Base-by-base conservation (phyloP, 495 filamentous ascomycete genomes). In the Penicillium salamii region DNA sequence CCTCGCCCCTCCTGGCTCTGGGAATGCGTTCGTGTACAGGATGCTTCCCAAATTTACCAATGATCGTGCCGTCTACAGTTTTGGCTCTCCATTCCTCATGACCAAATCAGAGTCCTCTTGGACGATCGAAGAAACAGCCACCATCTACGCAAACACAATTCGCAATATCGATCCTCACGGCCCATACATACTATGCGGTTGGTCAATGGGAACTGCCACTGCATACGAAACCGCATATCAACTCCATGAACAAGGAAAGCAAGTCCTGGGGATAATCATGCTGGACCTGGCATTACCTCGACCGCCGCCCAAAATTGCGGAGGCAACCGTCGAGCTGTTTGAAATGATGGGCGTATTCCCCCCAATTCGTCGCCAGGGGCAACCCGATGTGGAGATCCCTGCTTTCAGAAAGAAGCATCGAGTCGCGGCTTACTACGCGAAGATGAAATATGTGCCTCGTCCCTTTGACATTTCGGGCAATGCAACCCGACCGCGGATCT, bases 331-430 rank as follows among this genome's bases (percentile, higher is more conserved):
- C 28, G 46, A 55, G 31, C 24, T 50, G 12, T 39, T 55, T 13
- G 47, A 50, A 17, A 55, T 55, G 5, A 34, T 79, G 68, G 42
- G 42, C 4, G 18, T 39, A 28, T 52, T 38, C 14, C 49, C 49
- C 20, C 86, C 49, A n/a, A 52, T 52, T 14, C 33, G 42, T 40
- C 49, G 33, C 21, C 17, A 45, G 46, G 49, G 49, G 2, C 29
- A 46, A 12, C 49, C 49, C n/a, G 49, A 52, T 28, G 24, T 52
- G 34, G 45, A 54, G 38, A 49, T 54, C 12, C 46, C 52, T 18
- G 32, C 40, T 23, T 50, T 39, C n/a, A 33, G 52, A 7, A 49
- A 44, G 32, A 31, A 42, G n/a, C 44, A 54, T 18, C 20, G 46
- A 7, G 33, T 58, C 19, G 41, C 50, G 14, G 35, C 55, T 5